These are phyloP conservation scores for Candida lessepsii DNA, from an alignment of 805 yeast genomes.

Conservation along the genomic window DNA sequence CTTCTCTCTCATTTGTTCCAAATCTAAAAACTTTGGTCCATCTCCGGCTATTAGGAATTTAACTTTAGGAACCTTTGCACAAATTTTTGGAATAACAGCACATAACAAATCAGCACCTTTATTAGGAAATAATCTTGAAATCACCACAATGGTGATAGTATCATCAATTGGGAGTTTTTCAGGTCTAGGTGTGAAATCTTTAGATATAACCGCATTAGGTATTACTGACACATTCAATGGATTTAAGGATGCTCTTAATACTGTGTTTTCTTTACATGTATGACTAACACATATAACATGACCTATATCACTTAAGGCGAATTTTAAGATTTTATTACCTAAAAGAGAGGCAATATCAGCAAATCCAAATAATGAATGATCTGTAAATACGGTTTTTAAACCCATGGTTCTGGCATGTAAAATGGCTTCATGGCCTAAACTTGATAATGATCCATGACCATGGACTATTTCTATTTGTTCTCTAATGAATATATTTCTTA, in stretches of 20 bases:
- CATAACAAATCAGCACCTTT: conserved; percentile 91
- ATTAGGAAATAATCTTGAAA: conserved; percentile 89
- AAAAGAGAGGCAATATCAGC: conserved; percentile 79
- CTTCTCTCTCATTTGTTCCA: conserved; percentile 93
- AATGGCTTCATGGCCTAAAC: conserved; percentile 85
- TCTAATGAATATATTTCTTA: conserved; percentile 80
- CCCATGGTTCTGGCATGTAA: conserved; percentile 95
- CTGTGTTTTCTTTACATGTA: conserved; percentile 95
- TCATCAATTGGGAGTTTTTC: conserved; percentile 7
- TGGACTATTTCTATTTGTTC: conserved; percentile 88
- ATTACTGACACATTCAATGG: conserved; percentile 82
- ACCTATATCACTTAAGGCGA: conserved; percentile 81
- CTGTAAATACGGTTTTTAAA: conserved; percentile 85
- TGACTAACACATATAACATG: conserved; percentile 96
- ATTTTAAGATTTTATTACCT: conserved; percentile 83
- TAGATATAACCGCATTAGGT: conserved; percentile 91
- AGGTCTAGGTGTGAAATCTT: conserved; percentile 52
- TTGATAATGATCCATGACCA: conserved; percentile 89
- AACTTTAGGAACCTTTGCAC: conserved; percentile 59
- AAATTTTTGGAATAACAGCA: conserved; percentile 81
- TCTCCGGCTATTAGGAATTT: conserved; percentile 90
- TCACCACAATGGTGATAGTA: conserved; percentile 78
- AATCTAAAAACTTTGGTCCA: conserved; percentile 91
- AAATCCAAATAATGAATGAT: conserved; percentile 94
- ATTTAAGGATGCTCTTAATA: conserved; percentile 77